Conservation (phyloP, 1,284 basidiomycete genomes). For the Ustilago xerochloae region DNA sequence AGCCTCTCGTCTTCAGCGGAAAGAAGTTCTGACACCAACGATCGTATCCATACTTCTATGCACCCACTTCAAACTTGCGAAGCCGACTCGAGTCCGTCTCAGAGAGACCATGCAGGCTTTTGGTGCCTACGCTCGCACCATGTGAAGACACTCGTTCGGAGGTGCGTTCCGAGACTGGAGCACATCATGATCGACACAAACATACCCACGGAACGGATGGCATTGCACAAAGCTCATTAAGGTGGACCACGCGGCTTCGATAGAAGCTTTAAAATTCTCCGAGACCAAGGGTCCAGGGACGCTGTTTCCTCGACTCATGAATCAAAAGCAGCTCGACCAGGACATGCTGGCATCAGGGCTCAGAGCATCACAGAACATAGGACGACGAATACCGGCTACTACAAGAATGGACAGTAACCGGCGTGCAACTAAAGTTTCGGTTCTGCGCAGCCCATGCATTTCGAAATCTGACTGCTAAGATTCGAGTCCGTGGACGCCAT, state of each 20-base stretch:
- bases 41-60: background rate
- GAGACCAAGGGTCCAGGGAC: background rate
- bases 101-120: conserved; percentile 41
- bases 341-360: background rate
- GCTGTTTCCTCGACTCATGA: background rate
- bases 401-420: background rate
- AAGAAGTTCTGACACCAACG: conserved; percentile 20
- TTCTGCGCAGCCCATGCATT: background rate
- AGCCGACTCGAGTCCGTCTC: conserved; percentile 8
- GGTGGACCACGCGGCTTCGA: background rate
- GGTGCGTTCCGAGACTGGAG: background rate
- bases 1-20: too few species aligned
- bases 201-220: background rate
- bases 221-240: background rate
- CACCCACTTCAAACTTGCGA: background rate
- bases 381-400: background rate
- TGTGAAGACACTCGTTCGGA: background rate
- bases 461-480: background rate
- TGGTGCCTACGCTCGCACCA: conserved; percentile 37
- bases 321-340: background rate
- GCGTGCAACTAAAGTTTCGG: background rate
- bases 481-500: background rate
- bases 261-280: conserved; percentile 11
- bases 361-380: background rate
- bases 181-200: background rate